Conservation (phyloP, 495 filamentous ascomycete genomes). For the Extremus antarcticus region DNA sequence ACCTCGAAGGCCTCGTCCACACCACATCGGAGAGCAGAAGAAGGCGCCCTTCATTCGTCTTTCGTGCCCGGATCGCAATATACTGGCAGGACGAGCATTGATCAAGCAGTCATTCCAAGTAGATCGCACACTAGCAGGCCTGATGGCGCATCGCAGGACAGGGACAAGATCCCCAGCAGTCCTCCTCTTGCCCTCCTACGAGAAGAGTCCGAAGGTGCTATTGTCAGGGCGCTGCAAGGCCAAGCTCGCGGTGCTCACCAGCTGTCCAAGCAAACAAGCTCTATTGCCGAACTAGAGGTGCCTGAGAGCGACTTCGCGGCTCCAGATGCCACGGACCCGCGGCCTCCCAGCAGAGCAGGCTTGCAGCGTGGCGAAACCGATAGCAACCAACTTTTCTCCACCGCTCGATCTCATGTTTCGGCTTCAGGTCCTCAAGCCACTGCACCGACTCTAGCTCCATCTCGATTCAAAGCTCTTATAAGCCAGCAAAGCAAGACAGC, state of each 20-base stretch:
- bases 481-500: conserved; percentile 12
- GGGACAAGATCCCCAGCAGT: conserved; percentile 14
- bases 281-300: conserved; percentile 1
- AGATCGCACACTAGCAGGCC: no score
- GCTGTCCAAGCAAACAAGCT: neutral
- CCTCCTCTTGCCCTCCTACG: conserved; percentile 6
- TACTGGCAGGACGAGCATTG: conserved; percentile 17
- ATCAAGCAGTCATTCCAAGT: neutral
- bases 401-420: conserved; percentile 20
- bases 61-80: conserved; percentile 20
- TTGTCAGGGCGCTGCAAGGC: neutral
- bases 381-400: conserved; percentile 13
- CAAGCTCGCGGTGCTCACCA: neutral
- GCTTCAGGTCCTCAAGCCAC: conserved; percentile 4
- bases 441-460: conserved; percentile 4
- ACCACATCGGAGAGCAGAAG: neutral
- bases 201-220: neutral
- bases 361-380: neutral
- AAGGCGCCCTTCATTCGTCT: conserved; percentile 1
- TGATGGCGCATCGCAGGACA: neutral
- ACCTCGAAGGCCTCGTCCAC: neutral
- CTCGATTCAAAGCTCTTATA: conserved; percentile 7
- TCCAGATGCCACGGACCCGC: neutral
- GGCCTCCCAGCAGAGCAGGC: neutral
- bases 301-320: conserved; percentile 15